Conservation (phyloP, 345 rosid species). For the Luvunga scandens region DNA sequence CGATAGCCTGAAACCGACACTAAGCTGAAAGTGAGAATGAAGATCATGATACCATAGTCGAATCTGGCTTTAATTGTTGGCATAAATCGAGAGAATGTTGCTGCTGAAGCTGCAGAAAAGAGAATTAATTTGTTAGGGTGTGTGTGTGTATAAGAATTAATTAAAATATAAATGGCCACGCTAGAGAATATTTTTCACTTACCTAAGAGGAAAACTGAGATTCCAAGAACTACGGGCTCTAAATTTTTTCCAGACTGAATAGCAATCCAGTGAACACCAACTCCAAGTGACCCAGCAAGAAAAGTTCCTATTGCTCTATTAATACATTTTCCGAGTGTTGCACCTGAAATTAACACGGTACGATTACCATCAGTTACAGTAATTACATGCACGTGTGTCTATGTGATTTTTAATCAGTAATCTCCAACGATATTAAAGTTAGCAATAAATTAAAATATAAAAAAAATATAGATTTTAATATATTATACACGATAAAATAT, state of each 20-base stretch:
- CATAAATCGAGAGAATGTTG: conserved; percentile 74
- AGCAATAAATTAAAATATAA: accelerated
- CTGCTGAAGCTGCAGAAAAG: conserved; percentile 53
- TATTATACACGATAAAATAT: accelerated
- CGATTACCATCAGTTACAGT: neutral
- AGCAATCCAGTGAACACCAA: conserved; percentile 68
- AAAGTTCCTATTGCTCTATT: conserved; percentile 65
- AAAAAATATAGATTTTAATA: too few relatives aligned
- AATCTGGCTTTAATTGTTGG: conserved; percentile 67
- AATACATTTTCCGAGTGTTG: conserved; percentile 58
- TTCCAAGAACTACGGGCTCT: conserved; percentile 56
- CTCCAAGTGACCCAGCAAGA: conserved; percentile 64
- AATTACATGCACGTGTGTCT: neutral
- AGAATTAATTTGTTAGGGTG: neutral
- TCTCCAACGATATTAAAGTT: too few relatives aligned
- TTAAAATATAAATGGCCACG: neutral
- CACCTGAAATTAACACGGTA: conserved; percentile 41
- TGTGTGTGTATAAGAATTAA: too few relatives aligned
- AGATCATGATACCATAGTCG: conserved; percentile 75
- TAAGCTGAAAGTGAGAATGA: conserved; percentile 76
- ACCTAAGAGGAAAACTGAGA: conserved; percentile 67
- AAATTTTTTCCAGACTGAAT: conserved; percentile 40
- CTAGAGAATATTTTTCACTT: neutral
- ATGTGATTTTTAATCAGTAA: too few relatives aligned
- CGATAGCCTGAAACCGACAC: conserved; percentile 67